phyloP scores from a whole-genome alignment of 2,329 filamentous ascomycete species.

The Alternaria burnsii region DNA sequence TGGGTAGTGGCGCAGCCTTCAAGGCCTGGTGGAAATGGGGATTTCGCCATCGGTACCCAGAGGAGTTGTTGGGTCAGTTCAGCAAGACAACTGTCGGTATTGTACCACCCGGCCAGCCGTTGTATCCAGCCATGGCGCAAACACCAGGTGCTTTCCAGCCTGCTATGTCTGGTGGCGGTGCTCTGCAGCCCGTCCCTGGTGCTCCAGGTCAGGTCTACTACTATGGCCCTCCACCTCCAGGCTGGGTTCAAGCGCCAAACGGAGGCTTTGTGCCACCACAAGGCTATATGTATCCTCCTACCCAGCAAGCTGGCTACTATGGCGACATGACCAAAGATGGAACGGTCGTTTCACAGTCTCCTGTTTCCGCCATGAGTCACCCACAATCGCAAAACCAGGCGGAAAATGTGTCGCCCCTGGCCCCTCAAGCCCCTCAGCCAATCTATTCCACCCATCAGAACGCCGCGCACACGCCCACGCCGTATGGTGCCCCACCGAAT shows the following conservation, averaged over 20 bases:
- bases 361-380: slow-evolving; percentile 8
- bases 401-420: slow-evolving; percentile 8
- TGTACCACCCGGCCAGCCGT: slow-evolving; percentile 36
- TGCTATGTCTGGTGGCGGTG: slow-evolving; percentile 5
- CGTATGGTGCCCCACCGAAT: slow-evolving; percentile 1
- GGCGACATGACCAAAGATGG: slow-evolving; percentile 24
- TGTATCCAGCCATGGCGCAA: slow-evolving; percentile 37
- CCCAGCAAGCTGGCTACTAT: slow-evolving; percentile 30
- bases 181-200: slow-evolving; percentile 11
- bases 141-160: slow-evolving; percentile 15
- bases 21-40: slow-evolving; percentile 47
- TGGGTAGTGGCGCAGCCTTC: slow-evolving; percentile 37
- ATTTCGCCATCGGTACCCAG: slow-evolving; percentile 41
- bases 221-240: slow-evolving; percentile 34
- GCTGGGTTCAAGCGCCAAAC: slow-evolving; percentile 28
- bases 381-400: slow-evolving; percentile 12
- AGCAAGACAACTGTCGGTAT: slow-evolving; percentile 41
- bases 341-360: slow-evolving; percentile 18
- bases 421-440: slow-evolving; percentile 25
- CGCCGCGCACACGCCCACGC: neutral
- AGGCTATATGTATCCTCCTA: slow-evolving; percentile 23
- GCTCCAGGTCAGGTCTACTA: slow-evolving; percentile 34
- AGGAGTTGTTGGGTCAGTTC: slow-evolving; percentile 41
- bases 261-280: slow-evolving; percentile 30
- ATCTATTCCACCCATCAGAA: slow-evolving; percentile 18